Evolutionary conservation across 805 yeast genomes (phyloP), one percentile per base, ranked within the genome.

Genomic region (Candida xyloterini): DNA sequence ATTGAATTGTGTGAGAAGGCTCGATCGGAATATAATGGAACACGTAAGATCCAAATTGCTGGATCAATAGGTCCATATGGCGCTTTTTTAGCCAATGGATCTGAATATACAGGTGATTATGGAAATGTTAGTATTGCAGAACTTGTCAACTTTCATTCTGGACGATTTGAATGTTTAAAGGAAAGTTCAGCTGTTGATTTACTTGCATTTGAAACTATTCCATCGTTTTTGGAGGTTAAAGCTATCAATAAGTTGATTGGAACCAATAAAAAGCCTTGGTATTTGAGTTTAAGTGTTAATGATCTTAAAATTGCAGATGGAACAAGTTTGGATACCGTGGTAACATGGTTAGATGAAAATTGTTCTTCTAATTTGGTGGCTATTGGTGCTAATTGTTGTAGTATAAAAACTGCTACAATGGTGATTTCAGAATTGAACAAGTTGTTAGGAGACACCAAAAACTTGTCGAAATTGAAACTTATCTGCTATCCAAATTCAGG

Each of bases 21-120:
- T 3, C 42, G 43, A 21, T 24, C 45, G 43, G 23, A 48, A 14
- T 31, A 45, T 22, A 33, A 38, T n/a, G 33, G 47, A 7, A 48
- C 45, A 3, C 40, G 32, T 10, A 9, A 30, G 10, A 31, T 52
- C 7, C 52, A 50, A 29, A 67, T 80, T 5, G 76, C 76, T 1
- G 95, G 85, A 0, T 76, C 85, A 7, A 60, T 84, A 26, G 95
- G 95, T 0, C 87, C 95, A 0, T 86, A 76, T 56, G 95, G 90
- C 1, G 84, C 90, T 0, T 78, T 63, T 48, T 54, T 82, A 26
- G 77, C 82, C 21, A 70, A 77, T 46, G 88, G 89, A 0, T 70
- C 82, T 0, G 95, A 86, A 52, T 86, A 81, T 51, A 76, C 81
- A 3, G 95, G 95, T 1, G 69, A 78, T 35, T 84, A 84, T 56